These are phyloP conservation scores for Rachicladosporium sp. DNA, from an alignment of 2,329 filamentous ascomycete species.

Conservation along the genomic window DNA sequence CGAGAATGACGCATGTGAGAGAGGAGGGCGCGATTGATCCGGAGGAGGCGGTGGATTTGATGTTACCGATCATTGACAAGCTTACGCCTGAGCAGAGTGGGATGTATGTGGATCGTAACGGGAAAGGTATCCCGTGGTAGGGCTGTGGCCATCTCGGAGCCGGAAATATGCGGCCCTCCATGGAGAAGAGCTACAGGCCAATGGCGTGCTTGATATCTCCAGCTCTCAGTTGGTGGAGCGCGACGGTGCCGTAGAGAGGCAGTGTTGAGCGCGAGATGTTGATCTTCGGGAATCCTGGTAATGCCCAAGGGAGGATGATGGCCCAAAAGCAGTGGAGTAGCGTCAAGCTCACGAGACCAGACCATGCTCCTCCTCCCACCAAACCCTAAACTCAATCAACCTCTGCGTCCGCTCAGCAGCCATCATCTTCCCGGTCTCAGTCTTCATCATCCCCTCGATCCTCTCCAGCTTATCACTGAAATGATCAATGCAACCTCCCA, in stretches of 20 bases:
- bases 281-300: too few relatives aligned
- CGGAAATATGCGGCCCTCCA: too few relatives aligned
- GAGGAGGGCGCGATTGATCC: conserved; percentile 4
- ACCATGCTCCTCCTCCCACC: conserved; percentile 41
- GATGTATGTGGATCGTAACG: conserved; percentile 4
- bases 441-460: conserved; percentile 51
- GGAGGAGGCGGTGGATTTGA: conserved; percentile 4
- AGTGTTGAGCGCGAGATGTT: too few relatives aligned
- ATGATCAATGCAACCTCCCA: conserved; percentile 59
- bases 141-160: too few relatives aligned
- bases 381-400: conserved; percentile 36
- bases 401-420: conserved; percentile 38
- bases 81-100: conserved; percentile 2
- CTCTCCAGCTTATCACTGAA: conserved; percentile 63
- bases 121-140: conserved; percentile 4
- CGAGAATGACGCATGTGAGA: conserved; percentile 4
- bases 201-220: too few relatives aligned
- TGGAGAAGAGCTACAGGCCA: too few relatives aligned
- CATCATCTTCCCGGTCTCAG: conserved; percentile 37
- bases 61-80: conserved; percentile 4
- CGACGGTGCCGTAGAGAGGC: too few relatives aligned
- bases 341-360: conserved; percentile 1
- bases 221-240: too few relatives aligned
- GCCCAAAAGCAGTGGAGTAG: too few relatives aligned
- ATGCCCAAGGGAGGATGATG: too few relatives aligned